phyloP scores from a whole-genome alignment of 2,329 filamentous ascomycete genomes.

The Claviceps quebecensis region DNA sequence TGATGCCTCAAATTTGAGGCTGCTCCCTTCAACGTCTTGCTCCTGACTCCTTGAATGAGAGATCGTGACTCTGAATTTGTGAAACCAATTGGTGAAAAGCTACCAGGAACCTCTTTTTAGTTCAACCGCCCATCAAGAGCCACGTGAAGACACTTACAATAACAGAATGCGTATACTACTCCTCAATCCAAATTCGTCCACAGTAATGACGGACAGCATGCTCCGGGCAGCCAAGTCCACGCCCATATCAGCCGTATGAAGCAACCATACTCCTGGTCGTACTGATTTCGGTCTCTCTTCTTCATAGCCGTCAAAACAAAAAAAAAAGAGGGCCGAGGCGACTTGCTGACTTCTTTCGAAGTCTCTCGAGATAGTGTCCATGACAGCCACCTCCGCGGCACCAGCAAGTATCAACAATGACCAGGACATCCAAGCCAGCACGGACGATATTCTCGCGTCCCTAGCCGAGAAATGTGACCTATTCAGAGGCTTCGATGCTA shows the following conservation, averaged over 20 bases:
- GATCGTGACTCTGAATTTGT: no score
- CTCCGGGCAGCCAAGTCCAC: conserved; percentile 13
- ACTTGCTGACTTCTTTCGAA: conserved; percentile 11
- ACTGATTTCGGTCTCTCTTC: no score
- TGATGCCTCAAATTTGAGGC: no score
- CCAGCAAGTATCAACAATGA: conserved; percentile 69
- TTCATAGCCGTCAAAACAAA: no score
- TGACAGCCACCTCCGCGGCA: conserved; percentile 48
- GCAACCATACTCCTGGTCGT: background rate
- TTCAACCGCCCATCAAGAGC: no score
- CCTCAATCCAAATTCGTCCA: conserved; percentile 68
- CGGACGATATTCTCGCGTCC: conserved; percentile 44
- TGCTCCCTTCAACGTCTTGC: no score
- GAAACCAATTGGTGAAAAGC: no score
- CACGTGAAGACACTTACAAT: no score
- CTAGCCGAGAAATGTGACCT: conserved; percentile 25
- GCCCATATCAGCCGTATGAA: conserved; percentile 15
- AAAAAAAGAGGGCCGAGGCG: background rate
- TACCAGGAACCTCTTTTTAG: no score
- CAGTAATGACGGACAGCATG: conserved; percentile 56
- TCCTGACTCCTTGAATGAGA: no score
- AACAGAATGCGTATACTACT: conserved; percentile 39
- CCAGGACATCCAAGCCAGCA: conserved; percentile 50
- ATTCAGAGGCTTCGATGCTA: conserved; percentile 47
- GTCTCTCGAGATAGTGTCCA: conserved; percentile 41